Conservation (phyloP, 2,329 filamentous ascomycete genomes). For the Orbilia ellipsospora region DNA sequence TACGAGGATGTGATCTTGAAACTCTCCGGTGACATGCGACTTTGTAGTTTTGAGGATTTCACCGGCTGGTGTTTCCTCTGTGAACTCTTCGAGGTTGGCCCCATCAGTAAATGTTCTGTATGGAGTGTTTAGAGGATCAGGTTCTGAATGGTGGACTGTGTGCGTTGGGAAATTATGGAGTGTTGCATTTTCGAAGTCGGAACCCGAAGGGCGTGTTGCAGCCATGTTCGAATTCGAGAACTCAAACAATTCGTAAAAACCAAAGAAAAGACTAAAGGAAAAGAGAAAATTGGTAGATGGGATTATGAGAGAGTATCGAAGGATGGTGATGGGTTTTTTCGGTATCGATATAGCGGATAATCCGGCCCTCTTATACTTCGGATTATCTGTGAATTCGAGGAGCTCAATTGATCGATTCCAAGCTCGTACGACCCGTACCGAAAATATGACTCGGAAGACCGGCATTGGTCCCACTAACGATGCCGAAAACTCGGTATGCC, state of each 20-base stretch:
- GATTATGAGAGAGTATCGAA: too few relatives aligned
- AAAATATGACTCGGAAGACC: conserved; percentile 7
- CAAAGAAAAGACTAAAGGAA: conserved; percentile 6
- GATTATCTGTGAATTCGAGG: neutral
- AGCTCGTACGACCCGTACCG: conserved; percentile 6
- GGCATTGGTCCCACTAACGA: neutral
- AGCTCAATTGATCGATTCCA: too few relatives aligned
- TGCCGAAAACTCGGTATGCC: conserved; percentile 28
- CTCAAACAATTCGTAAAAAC: neutral
- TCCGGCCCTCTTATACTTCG: conserved; percentile 29
- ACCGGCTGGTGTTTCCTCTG: conserved; percentile 71
- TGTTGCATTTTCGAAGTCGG: conserved; percentile 32
- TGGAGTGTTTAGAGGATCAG: conserved; percentile 67
- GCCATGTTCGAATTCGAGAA: conserved; percentile 14
- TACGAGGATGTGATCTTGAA: conserved; percentile 72
- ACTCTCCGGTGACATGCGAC: conserved; percentile 67
- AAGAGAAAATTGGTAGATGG: neutral
- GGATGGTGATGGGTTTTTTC: conserved; percentile 6
- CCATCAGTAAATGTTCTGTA: conserved; percentile 72
- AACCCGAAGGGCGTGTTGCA: neutral
- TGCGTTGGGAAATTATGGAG: conserved; percentile 36
- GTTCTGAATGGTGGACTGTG: neutral
- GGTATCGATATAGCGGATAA: conserved; percentile 1
- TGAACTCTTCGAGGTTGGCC: conserved; percentile 76
- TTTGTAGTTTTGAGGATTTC: conserved; percentile 69